Percentiles rank a stretch among this genome's conserved stretches.
Evolutionary conservation across 768 basidiomycete genomes (phyloP).

Genomic region (Astraeus odoratus): DNA sequence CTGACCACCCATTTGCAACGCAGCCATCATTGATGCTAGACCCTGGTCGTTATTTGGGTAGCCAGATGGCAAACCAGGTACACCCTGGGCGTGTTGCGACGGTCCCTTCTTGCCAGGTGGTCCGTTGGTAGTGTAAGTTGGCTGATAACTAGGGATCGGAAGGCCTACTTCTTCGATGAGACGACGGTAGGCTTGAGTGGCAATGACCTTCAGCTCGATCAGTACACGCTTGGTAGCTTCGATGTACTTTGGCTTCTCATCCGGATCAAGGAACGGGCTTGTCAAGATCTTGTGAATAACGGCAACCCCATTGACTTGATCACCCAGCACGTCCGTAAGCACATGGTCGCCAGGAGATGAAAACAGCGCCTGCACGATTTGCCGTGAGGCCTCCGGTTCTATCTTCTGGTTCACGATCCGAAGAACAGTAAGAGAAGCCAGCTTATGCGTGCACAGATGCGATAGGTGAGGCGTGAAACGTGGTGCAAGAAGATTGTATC

Average conservation of each 20-base stretch:
- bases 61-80: conserved; percentile 72
- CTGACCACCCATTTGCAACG: conserved; percentile 84
- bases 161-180: conserved; percentile 93
- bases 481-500: conserved; percentile 89
- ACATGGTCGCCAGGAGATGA: conserved; percentile 86
- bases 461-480: conserved; percentile 96
- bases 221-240: conserved; percentile 89
- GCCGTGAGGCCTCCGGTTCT: conserved; percentile 80
- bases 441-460: conserved; percentile 95
- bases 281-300: conserved; percentile 90
- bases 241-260: conserved; percentile 60
- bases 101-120: conserved; percentile 54
- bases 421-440: conserved; percentile 91
- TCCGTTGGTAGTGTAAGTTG: conserved; percentile 60
- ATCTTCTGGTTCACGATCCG: conserved; percentile 96
- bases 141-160: conserved; percentile 82
- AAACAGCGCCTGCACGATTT: conserved; percentile 87
- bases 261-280: conserved; percentile 73
- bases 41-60: conserved; percentile 82
- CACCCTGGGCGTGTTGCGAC: conserved; percentile 49
- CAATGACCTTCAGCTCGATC: conserved; percentile 85
- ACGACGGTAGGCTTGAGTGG: conserved; percentile 90
- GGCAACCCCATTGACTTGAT: conserved; percentile 94
- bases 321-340: conserved; percentile 87
- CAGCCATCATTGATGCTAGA: conserved; percentile 88